Base-by-base conservation (phyloP, 78 protist genomes). In the Dictyostelium capitatum region DNA sequence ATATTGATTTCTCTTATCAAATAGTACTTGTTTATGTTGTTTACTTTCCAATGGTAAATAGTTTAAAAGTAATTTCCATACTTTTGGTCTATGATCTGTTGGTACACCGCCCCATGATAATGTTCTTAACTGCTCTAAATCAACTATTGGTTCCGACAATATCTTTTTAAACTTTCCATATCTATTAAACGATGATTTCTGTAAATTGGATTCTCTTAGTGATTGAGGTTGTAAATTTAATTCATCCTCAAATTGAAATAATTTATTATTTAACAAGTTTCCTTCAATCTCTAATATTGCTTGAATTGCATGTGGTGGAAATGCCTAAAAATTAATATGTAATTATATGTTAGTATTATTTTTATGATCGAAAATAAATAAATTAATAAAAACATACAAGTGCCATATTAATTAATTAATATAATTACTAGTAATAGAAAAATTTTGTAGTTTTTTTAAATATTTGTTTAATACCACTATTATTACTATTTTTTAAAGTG, bases 241-340 rank as follows among this genome's bases (percentile, higher is more conserved):
- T 10, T 79, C 83, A 4, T 79, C 56, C 8, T 51, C 47, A 5
- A 79, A 54, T 51, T 64, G 37, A 79, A 79, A 79, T 28, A 47
- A 28, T n/a, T 28, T 79, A 37, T 54, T 43, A 50, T 64, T 85
- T 37, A 53, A 59, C 30, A 87, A 25, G 32, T 48, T 65, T 30
- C 48, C 41, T 19, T 69, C 93, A 50, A 77, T 87, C 5, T 87
- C 93, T 37, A 87, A 77, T 28, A 87, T 87, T 20, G 93, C 72
- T 51, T 87, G 93, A n/a, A 87, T 77, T 46, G 93, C 93, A 87
- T 87, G 93, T 51, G 93, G 93, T 32, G 93, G 93, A 37, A 87
- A 87, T 77, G 93, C 93, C 93, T 87, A 28, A 4, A 46, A 15
- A 3, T 5, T 37, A 23, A 19, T 57, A 62, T 19, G 23, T 43